Evolutionary conservation across 2,329 filamentous ascomycete genomes (phyloP), one percentile per base, ranked within the genome.

Genomic region (Stromatinia cepivora): DNA sequence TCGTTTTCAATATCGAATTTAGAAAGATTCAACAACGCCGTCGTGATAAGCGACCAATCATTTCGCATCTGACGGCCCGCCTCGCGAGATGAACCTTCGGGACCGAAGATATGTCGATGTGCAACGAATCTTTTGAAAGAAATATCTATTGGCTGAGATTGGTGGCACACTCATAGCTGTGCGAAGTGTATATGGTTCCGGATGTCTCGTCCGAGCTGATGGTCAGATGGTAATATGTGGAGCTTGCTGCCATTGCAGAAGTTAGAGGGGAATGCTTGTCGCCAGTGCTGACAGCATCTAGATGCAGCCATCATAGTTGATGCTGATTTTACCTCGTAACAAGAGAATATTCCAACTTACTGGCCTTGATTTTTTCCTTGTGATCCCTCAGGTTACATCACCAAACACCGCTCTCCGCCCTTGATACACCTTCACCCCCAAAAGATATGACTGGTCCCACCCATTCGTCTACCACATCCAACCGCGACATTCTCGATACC

Each of bases 21-120:
- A 48, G 39, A n/a, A 20, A 20, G 31, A 45, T 28, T 46, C 34
- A 53, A 39, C 48, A 20, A 39, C n/a, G n/a, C 46, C 48, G 31
- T 48, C 45, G 45, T 39, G 11, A 36, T 36, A 36, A 62, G 45
- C 45, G 59, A 50, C 45, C 59, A 63, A 63, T 63, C 59, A 50
- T 50, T 36, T 63, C 45, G 13, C 59, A 20, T 50, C 59, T 17
- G 22, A 48, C 15, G 28, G 58, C 58, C 42, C 59, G 45, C 45
- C 20, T 20, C 31, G 17, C 22, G 13, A 36, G 59, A 54, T 42
- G n/a, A n/a, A 13, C 8, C 13, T 42, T 65, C 62, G 62, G 62
- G 50, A 28, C 62, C 62, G 62, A 65, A 25, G 28, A 53, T 25
- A 53, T 65, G 48, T 65, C 62, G 62, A 65, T n/a, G 9, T 65